These are phyloP conservation scores for Entrophospora sp. DNA, from an alignment of 192 early-diverging fungal genomes.

Conservation along the genomic window DNA sequence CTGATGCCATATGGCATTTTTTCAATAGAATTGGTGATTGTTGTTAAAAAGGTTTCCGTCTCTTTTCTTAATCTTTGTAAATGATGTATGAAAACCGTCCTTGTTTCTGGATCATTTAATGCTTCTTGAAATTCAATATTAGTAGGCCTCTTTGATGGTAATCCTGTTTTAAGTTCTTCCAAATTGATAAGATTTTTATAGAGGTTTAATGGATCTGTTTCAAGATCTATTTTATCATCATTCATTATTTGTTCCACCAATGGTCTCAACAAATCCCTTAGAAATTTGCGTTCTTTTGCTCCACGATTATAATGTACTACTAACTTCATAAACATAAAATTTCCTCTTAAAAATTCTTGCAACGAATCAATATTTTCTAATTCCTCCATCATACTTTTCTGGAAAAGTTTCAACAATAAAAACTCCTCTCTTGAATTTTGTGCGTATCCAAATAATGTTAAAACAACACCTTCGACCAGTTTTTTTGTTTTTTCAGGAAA, in stretches of 20 bases:
- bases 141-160: slow-evolving; percentile 62
- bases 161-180: slow-evolving; percentile 84
- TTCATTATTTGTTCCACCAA: slow-evolving; percentile 72
- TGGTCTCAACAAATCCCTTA: slow-evolving; percentile 76
- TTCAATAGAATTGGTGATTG: slow-evolving; percentile 70
- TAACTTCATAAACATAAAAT: slow-evolving; percentile 96
- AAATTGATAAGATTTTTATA: slow-evolving; percentile 81
- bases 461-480: slow-evolving; percentile 81
- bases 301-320: slow-evolving; percentile 93
- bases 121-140: slow-evolving; percentile 78
- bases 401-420: slow-evolving; percentile 87
- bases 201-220: slow-evolving; percentile 78
- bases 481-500: slow-evolving; percentile 55
- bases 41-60: slow-evolving; percentile 75
- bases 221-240: slow-evolving; percentile 74
- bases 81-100: slow-evolving; percentile 57
- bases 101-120: slow-evolving; percentile 68
- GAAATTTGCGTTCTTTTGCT: slow-evolving; percentile 88
- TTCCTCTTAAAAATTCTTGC: slow-evolving; percentile 88
- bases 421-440: slow-evolving; percentile 97
- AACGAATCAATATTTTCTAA: slow-evolving; percentile 71
- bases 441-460: slow-evolving; percentile 94
- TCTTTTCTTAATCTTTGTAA: slow-evolving; percentile 68
- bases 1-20: slow-evolving; percentile 94
- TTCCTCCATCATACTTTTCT: slow-evolving; percentile 84